phyloP scores from a whole-genome alignment of 352 stramenopile species.

The Globisporangium nodosum region DNA sequence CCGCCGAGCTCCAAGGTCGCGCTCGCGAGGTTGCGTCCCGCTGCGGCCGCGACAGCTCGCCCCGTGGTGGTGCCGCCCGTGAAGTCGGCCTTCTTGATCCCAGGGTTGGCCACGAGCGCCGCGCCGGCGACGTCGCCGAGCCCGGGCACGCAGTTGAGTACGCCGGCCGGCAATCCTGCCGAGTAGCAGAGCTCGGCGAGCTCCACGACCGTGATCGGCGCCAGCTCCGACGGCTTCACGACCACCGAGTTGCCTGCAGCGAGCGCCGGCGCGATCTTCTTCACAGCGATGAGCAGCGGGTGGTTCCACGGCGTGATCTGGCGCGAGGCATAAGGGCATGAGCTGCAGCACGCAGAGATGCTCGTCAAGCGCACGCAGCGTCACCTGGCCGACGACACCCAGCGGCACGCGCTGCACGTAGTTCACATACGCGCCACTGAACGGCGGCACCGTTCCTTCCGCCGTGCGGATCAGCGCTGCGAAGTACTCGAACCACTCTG shows the following conservation, averaged over 20 bases:
- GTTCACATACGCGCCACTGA: conserved; percentile 50
- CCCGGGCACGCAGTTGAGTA: conserved; percentile 45
- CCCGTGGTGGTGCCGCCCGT: conserved; percentile 39
- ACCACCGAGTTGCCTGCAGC: conserved; percentile 77
- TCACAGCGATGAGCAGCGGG: conserved; percentile 70
- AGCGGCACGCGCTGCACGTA: conserved; percentile 51
- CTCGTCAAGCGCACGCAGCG: conserved; percentile 1
- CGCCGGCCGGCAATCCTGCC: conserved; percentile 32
- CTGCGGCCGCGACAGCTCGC: conserved; percentile 25
- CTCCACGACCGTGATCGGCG: conserved; percentile 49
- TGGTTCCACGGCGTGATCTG: conserved; percentile 84
- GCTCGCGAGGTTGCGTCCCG: conserved; percentile 34
- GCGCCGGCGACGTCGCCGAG: conserved; percentile 27
- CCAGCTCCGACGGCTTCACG: conserved; percentile 84
- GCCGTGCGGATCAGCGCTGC: conserved; percentile 55
- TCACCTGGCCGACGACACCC: conserved; percentile 51
- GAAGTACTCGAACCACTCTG: conserved; percentile 86
- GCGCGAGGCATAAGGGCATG: neutral
- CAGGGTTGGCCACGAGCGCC: conserved; percentile 24
- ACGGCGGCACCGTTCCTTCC: conserved; percentile 61
- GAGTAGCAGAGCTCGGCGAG: conserved; percentile 34
- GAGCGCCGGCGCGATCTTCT: conserved; percentile 61
- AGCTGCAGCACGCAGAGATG: neutral
- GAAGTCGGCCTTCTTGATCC: conserved; percentile 59
- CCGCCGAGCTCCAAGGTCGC: conserved; percentile 68